These are phyloP conservation scores for Saccharomyces hybrid DNA, from an alignment of 1,139 yeast genomes.

Conservation along the genomic window DNA sequence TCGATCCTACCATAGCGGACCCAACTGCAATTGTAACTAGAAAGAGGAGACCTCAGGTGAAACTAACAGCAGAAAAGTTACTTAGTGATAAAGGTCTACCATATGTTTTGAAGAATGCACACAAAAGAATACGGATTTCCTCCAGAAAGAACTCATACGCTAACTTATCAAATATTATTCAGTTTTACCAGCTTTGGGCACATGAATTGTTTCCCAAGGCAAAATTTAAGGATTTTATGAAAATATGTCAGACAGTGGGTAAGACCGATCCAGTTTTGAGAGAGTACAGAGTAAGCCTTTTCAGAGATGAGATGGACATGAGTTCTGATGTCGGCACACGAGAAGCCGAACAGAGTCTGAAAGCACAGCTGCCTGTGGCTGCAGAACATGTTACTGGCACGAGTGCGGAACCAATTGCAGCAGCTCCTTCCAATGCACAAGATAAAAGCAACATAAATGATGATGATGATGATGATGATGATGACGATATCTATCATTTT, in stretches of 20 bases:
- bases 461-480: constrained; percentile 9
- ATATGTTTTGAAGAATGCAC: constrained; percentile 39
- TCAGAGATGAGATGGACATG: constrained; percentile 21
- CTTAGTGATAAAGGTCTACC: constrained; percentile 44
- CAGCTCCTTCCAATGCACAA: neutral
- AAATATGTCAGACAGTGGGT: constrained; percentile 27
- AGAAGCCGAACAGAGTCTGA: neutral
- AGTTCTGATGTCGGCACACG: constrained; percentile 7
- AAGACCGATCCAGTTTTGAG: constrained; percentile 23
- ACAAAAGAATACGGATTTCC: constrained; percentile 38
- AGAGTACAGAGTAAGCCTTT: constrained; percentile 24
- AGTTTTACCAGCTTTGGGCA: constrained; percentile 78
- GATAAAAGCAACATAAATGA: constrained; percentile 5
- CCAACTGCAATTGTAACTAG: constrained; percentile 20
- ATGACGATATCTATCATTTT: constrained; percentile 7
- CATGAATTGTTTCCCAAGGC: constrained; percentile 76
- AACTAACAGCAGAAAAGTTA: constrained; percentile 45
- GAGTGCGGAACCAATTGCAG: neutral
- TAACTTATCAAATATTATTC: constrained; percentile 45
- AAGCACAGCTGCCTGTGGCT: constrained; percentile 2
- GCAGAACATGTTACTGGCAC: neutral
- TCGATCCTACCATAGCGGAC: constrained; percentile 15
- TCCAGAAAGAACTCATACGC: constrained; percentile 36
- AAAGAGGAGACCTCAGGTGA: constrained; percentile 26
- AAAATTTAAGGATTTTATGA: constrained; percentile 53